These are phyloP conservation scores for Sporothrix pallida DNA, from an alignment of 2,329 filamentous ascomycete species.

Conservation along the genomic window DNA sequence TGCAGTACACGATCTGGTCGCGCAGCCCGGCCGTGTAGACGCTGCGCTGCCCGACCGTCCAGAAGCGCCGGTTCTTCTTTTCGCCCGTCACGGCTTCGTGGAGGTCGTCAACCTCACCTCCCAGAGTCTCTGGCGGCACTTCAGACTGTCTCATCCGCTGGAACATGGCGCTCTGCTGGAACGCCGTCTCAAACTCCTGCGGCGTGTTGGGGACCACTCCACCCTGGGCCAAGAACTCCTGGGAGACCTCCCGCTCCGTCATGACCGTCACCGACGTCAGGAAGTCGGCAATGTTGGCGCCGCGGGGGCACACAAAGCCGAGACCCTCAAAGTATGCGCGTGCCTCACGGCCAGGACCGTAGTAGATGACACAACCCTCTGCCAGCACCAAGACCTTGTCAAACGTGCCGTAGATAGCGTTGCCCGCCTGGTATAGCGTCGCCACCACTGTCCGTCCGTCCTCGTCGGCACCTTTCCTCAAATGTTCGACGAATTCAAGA, in stretches of 20 bases:
- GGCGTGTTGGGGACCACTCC: conserved; percentile 60
- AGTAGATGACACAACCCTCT: conserved; percentile 52
- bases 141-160: conserved; percentile 57
- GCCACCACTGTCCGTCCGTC: conserved; percentile 68
- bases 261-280: conserved; percentile 71
- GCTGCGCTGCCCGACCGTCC: conserved; percentile 35
- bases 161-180: conserved; percentile 52
- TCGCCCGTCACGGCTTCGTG: conserved; percentile 26
- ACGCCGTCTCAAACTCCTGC: conserved; percentile 64
- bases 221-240: conserved; percentile 54
- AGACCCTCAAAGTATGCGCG: conserved; percentile 69
- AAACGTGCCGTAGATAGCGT: conserved; percentile 57
- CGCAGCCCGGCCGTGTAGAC: conserved; percentile 75
- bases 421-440: conserved; percentile 75
- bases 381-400: conserved; percentile 39
- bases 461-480: conserved; percentile 65
- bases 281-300: conserved; percentile 73
- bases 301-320: conserved; percentile 69
- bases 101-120: conserved; percentile 42
- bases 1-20: conserved; percentile 71
- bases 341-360: conserved; percentile 64
- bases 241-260: conserved; percentile 54
- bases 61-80: conserved; percentile 23
- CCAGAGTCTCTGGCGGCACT: conserved; percentile 54
- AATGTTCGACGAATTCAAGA: conserved; percentile 67